Evolutionary conservation across 2,329 filamentous ascomycete genomes (phyloP).

Genomic region (Escovopsis sp.): DNA sequence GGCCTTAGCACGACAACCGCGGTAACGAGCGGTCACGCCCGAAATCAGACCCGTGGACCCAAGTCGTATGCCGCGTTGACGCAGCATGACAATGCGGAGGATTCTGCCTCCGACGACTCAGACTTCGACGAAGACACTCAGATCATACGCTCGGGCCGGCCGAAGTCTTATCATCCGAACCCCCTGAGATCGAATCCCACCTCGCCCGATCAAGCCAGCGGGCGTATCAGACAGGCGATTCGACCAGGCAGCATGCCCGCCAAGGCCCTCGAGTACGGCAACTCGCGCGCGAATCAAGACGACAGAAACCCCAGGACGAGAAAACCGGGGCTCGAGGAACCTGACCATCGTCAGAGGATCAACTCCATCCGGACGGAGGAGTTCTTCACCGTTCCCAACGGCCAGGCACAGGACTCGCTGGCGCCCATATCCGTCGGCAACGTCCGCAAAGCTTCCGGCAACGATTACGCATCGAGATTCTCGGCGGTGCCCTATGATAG

Average conservation of each 20-base stretch:
- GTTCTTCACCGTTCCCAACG: conserved; percentile 43
- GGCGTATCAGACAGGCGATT: conserved; percentile 11
- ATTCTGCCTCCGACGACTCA: conserved; percentile 27
- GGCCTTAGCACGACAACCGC: conserved; percentile 33
- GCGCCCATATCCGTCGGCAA: conserved; percentile 37
- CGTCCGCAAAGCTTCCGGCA: conserved; percentile 41
- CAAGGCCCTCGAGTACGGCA: conserved; percentile 8
- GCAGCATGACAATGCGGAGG: conserved; percentile 27
- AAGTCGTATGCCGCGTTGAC: conserved; percentile 31
- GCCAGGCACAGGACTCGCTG: conserved; percentile 36
- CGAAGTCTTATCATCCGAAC: conserved; percentile 28
- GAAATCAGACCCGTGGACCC: conserved; percentile 16
- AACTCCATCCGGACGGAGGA: conserved; percentile 35
- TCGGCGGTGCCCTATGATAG: conserved; percentile 22
- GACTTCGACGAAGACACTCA: conserved; percentile 22
- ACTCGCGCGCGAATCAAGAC: conserved; percentile 33
- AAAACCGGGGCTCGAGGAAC: conserved; percentile 12
- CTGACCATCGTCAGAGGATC: conserved; percentile 13
- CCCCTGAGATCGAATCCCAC: conserved; percentile 37
- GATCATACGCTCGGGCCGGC: no score
- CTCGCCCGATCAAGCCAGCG: conserved; percentile 6
- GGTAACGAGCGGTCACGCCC: conserved; percentile 18
- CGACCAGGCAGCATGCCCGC: conserved; percentile 6
- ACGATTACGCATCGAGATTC: conserved; percentile 30
- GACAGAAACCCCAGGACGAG: conserved; percentile 26